Evolutionary conservation across 306 rosid genomes (phyloP).

Genomic region (Hippophae tibetana): DNA sequence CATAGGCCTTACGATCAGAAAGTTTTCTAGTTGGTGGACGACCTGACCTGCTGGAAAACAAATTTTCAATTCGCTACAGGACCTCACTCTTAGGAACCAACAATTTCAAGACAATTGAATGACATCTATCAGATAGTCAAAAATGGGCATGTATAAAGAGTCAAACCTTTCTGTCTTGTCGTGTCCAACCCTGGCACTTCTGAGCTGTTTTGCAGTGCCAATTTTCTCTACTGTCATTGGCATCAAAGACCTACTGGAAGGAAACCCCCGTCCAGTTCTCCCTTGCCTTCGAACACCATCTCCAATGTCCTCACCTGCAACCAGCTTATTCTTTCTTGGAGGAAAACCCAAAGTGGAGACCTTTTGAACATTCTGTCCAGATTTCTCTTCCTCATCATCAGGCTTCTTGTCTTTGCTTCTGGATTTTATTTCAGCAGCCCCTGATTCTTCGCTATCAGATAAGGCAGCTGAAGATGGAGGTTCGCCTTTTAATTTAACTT

Average conservation of each 20-base stretch:
- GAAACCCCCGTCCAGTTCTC: constrained; percentile 67
- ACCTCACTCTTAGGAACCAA: constrained; percentile 19
- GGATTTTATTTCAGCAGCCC: constrained; percentile 63
- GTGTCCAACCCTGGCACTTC: constrained; percentile 72
- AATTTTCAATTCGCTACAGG: constrained; percentile 24
- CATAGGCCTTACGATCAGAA: constrained; percentile 84
- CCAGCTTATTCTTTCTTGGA: constrained; percentile 64
- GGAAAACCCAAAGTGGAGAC: constrained; percentile 45
- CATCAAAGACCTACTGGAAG: constrained; percentile 50
- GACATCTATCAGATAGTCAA: constrained; percentile 14
- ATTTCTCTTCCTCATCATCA: constrained; percentile 72
- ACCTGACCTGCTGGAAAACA: constrained; percentile 80
- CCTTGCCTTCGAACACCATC: constrained; percentile 99
- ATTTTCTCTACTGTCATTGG: constrained; percentile 70
- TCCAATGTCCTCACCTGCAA: constrained; percentile 77
- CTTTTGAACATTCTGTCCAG: constrained; percentile 62
- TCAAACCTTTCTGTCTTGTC: constrained; percentile 81
- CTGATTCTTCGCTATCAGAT: constrained; percentile 98
- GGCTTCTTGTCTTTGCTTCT: constrained; percentile 62
- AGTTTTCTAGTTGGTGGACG: constrained; percentile 97
- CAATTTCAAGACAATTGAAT: constrained; percentile 1
- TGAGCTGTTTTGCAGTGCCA: constrained; percentile 90
- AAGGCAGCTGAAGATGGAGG: constrained; percentile 59
- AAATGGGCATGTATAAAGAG: constrained; percentile 18
- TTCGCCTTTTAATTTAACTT: constrained; percentile 67